These are phyloP conservation scores for Termitomyces sp. DNA, from an alignment of 768 basidiomycete genomes.

Conservation along the genomic window DNA sequence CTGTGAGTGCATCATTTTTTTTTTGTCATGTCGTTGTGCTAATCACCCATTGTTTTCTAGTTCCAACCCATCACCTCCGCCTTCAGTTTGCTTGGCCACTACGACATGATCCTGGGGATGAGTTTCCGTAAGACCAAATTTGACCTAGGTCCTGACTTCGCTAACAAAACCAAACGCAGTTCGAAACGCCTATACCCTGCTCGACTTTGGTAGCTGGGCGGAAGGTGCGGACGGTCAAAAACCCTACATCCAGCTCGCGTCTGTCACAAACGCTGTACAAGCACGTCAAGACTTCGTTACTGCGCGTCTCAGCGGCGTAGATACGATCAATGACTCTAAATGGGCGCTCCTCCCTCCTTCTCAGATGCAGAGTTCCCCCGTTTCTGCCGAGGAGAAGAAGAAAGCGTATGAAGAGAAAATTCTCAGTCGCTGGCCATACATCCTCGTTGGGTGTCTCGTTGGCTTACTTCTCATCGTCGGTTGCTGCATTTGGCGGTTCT, in stretches of 20 bases:
- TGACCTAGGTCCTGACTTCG: neutral
- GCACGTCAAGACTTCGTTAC: slow-evolving; percentile 66
- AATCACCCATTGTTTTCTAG: slow-evolving; percentile 25
- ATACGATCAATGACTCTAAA: slow-evolving; percentile 47
- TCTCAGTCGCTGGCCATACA: slow-evolving; percentile 71
- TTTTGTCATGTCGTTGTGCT: neutral
- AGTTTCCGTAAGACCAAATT: slow-evolving; percentile 50
- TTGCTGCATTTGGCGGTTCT: slow-evolving; percentile 56
- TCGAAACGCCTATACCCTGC: slow-evolving; percentile 67
- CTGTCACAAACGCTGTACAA: slow-evolving; percentile 44
- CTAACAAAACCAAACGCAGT: slow-evolving; percentile 35
- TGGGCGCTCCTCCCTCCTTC: slow-evolving; percentile 57
- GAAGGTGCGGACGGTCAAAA: slow-evolving; percentile 37
- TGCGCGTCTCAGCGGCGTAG: slow-evolving; percentile 52
- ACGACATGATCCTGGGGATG: slow-evolving; percentile 83
- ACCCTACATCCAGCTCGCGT: slow-evolving; percentile 68
- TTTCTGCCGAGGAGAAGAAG: slow-evolving; percentile 62
- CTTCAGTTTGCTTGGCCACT: slow-evolving; percentile 71
- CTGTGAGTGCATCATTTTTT: slow-evolving; percentile 35
- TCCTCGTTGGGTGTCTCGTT: slow-evolving; percentile 54
- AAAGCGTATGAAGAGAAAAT: slow-evolving; percentile 56
- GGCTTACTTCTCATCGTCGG: slow-evolving; percentile 41
- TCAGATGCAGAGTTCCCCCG: slow-evolving; percentile 58
- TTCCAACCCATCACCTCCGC: slow-evolving; percentile 84
- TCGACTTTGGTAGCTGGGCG: slow-evolving; percentile 71